Evolutionary conservation across 257 asterid species (phyloP).

Genomic region (Solanum raphanifolium): DNA sequence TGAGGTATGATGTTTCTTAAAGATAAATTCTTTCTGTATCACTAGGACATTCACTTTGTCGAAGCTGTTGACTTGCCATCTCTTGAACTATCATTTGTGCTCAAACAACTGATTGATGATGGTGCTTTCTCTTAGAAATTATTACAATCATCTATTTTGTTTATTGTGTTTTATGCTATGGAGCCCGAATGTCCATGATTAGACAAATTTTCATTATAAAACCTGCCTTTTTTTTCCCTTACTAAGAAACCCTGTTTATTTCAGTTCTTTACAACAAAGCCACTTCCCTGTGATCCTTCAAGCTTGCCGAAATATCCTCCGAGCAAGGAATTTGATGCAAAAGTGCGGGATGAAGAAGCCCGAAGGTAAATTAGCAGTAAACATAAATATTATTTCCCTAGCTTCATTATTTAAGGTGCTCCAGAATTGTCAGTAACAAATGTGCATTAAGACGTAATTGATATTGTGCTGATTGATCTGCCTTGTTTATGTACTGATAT

Average conservation of each 20-base stretch:
- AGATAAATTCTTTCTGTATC: background rate
- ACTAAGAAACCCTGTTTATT: background rate
- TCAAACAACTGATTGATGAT: background rate
- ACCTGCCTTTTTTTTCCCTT: background rate
- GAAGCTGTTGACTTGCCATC: background rate
- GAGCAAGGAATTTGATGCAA: constrained; percentile 90
- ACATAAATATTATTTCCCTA: background rate
- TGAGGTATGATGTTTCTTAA: constrained; percentile 42
- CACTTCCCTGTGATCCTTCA: constrained; percentile 90
- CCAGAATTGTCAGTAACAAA: background rate
- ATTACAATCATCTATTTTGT: background rate
- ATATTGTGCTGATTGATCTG: background rate
- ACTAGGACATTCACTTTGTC: background rate
- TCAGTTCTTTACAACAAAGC: constrained; percentile 75
- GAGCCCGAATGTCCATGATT: background rate
- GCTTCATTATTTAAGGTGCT: background rate
- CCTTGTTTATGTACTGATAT: background rate
- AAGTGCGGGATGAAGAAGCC: constrained; percentile 91
- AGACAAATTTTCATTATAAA: background rate
- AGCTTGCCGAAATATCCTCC: constrained; percentile 94
- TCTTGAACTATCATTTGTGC: background rate
- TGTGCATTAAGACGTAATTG: background rate
- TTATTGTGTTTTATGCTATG: background rate
- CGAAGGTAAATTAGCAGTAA: constrained; percentile 40
- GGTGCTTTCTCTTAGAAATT: background rate